Evolutionary conservation across 768 basidiomycete species (phyloP).

Genomic region (Goffeauzyma gilvescens): DNA sequence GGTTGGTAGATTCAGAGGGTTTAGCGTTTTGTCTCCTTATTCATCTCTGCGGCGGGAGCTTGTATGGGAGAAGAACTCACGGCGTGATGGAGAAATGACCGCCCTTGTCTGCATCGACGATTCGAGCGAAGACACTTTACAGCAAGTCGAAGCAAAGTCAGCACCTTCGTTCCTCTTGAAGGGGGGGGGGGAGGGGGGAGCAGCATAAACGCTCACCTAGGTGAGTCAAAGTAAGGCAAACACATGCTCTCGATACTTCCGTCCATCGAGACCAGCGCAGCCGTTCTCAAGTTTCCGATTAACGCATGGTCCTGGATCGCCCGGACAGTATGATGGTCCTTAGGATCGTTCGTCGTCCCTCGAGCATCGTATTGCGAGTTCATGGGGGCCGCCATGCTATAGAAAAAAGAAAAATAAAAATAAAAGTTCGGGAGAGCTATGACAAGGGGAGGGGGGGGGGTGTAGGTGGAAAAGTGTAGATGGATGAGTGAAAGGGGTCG

Average conservation of each 20-base stretch:
- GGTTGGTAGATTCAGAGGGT: background rate
- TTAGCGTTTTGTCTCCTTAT: slow-evolving; percentile 40
- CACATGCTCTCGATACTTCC: slow-evolving; percentile 61
- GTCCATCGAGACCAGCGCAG: slow-evolving; percentile 34
- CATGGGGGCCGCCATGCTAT: too few species aligned
- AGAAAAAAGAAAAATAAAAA: too few species aligned
- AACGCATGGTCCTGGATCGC: slow-evolving; percentile 32
- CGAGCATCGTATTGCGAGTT: too few species aligned
- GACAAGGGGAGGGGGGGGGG: too few species aligned
- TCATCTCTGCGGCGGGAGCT: too few species aligned
- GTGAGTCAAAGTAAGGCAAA: slow-evolving; percentile 81
- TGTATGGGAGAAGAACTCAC: background rate
- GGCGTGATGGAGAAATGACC: slow-evolving; percentile 64
- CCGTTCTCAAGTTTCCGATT: slow-evolving; percentile 31
- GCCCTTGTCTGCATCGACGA: slow-evolving; percentile 39
- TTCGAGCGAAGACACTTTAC: too few species aligned
- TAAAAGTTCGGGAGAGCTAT: too few species aligned
- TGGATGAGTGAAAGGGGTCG: too few species aligned
- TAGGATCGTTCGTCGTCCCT: too few species aligned
- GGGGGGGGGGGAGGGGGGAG: background rate
- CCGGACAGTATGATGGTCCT: slow-evolving; percentile 11
- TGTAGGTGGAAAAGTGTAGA: too few species aligned
- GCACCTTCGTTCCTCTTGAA: background rate
- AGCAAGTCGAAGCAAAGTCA: background rate
- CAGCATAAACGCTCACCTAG: slow-evolving; percentile 36